These are phyloP conservation scores for Psilocybe subaeruginosa DNA, from an alignment of 768 basidiomycete genomes.

Conservation along the genomic window DNA sequence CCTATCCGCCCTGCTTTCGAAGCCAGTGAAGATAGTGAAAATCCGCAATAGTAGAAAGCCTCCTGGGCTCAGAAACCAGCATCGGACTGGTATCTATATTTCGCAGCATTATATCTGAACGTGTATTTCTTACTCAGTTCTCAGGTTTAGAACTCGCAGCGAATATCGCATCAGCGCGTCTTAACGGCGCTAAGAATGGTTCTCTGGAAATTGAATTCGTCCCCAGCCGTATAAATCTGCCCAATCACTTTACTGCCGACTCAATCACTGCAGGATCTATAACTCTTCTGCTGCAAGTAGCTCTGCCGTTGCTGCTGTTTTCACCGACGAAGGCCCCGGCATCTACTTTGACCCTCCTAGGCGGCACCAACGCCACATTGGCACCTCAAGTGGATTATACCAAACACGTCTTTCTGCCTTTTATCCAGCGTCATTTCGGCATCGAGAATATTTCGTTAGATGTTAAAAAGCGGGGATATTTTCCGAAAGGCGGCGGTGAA, in stretches of 20 bases:
- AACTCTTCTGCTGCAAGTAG: constrained; percentile 70
- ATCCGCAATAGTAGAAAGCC: constrained; percentile 60
- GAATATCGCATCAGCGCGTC: constrained; percentile 56
- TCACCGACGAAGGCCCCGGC: constrained; percentile 31
- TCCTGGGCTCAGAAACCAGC: constrained; percentile 74
- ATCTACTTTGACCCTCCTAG: constrained; percentile 58
- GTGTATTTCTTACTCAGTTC: background rate
- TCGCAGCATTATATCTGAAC: background rate
- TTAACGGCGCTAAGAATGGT: constrained; percentile 55
- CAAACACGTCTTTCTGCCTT: constrained; percentile 67
- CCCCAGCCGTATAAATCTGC: constrained; percentile 49
- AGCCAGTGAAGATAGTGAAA: constrained; percentile 60
- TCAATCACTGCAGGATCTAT: constrained; percentile 72
- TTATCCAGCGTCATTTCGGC: constrained; percentile 61
- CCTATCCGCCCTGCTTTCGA: constrained; percentile 65
- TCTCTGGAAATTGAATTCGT: constrained; percentile 58
- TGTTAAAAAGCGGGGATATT: constrained; percentile 67
- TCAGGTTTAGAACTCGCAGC: constrained; percentile 70
- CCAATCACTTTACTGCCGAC: constrained; percentile 42
- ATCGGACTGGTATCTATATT: constrained; percentile 58
- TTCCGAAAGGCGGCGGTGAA: constrained; percentile 72
- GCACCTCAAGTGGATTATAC: constrained; percentile 83
- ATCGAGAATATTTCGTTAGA: constrained; percentile 44
- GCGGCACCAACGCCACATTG: constrained; percentile 72
- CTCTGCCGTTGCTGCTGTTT: constrained; percentile 72